Base-by-base conservation (phyloP, 495 filamentous ascomycete genomes). In the Trichoderma gamsii region DNA sequence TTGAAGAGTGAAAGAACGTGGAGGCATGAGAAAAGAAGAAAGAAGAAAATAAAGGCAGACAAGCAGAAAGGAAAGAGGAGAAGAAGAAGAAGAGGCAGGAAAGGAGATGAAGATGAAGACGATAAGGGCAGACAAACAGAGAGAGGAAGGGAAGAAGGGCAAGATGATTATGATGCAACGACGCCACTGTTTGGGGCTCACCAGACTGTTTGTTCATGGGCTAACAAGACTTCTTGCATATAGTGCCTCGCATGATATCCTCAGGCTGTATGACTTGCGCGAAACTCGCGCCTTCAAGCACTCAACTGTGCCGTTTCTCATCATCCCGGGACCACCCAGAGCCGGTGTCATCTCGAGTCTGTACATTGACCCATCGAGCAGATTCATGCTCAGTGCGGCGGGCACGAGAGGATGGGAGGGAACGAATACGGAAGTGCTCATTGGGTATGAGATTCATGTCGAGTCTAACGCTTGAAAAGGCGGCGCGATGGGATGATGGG, bases 321-420 rank as follows among this genome's bases (percentile, higher is more conserved):
- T 99, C 72, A 87, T 99, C 41, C 95, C 95, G 0, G 95, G 95
- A 3, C 95, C 97, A 70, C 90, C 87, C 1, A 79, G 91, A 21
- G 93, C 93, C 4, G 95, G 96, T 63, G 92, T 97, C 32, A 93
- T 97, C 61, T 91, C 89, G 0, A 84, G 85, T 69, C 76, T 97
- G 32, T 92, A 92, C 73, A 82, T 96, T 64, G 95, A 99, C 76
- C 90, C 91, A 35, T 92, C 91, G 0, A 95, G 92, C 71, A 83
- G 88, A 41, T 97, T 92, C 76, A 92, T 99, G 87, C 84, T 99
- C 63, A 94, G 91, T 2, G 89, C 91, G 2, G 92, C 90, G 41
- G 95, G 95, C 1, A 97, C 93, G 70, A 80, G 95, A 65, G 95
- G 95, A 3, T 98, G 96, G 96, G 96, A 98, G 76, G 95, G 95